Conservation (phyloP, 1,139 yeast genomes). For the Debaryomyces singareniensis region DNA sequence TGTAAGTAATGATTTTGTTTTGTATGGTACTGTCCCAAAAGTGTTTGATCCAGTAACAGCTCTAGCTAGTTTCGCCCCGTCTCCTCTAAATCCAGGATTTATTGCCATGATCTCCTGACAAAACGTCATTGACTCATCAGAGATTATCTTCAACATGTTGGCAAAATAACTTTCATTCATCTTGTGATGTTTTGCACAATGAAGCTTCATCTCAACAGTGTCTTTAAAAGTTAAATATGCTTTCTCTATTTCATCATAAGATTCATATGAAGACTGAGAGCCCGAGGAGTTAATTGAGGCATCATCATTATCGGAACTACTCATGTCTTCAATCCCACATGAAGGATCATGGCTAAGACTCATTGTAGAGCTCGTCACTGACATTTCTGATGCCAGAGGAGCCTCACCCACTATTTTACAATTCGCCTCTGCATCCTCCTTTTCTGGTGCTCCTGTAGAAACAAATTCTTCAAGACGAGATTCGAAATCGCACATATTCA, state of each 20-base stretch:
- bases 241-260: constrained; percentile 34
- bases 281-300: constrained; percentile 18
- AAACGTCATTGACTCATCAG: constrained; percentile 32
- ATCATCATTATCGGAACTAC: constrained; percentile 8
- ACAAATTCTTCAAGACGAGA: background rate
- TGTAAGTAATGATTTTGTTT: constrained; percentile 35
- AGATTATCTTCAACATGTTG: constrained; percentile 24
- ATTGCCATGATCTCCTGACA: constrained; percentile 32
- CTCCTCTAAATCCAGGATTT: constrained; percentile 36
- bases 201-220: constrained; percentile 16
- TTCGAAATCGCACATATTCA: constrained; percentile 55
- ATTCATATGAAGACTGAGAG: constrained; percentile 29
- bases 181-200: constrained; percentile 11
- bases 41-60: constrained; percentile 40
- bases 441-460: background rate
- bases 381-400: background rate
- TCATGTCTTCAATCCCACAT: constrained; percentile 3
- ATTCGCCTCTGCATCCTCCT: background rate
- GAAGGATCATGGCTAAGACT: constrained; percentile 1
- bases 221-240: constrained; percentile 24
- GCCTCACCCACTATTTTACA: background rate
- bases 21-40: constrained; percentile 35
- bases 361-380: background rate
- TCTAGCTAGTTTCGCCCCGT: constrained; percentile 41
- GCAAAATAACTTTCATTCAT: constrained; percentile 26